Evolutionary conservation across 208 protist genomes (phyloP).

Genomic region (Jaenimonas drosophilae): DNA sequence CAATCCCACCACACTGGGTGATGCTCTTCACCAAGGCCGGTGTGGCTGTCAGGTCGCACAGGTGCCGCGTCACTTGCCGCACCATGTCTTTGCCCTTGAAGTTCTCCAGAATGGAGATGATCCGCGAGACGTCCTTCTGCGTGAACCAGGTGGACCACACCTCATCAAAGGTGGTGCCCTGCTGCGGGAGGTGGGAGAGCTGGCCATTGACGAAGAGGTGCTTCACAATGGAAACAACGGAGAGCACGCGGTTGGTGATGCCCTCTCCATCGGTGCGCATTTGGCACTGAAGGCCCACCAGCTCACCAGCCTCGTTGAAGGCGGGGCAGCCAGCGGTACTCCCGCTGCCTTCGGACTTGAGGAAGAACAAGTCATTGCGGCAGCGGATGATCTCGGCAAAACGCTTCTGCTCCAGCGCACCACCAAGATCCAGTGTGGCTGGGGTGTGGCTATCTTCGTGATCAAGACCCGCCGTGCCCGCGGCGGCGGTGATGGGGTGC

Average conservation of each 20-base stretch:
- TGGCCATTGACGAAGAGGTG: conserved; percentile 86
- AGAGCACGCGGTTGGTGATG: conserved; percentile 69
- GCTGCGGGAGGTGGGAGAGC: conserved; percentile 53
- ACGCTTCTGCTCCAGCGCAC: conserved; percentile 55
- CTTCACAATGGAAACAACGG: conserved; percentile 77
- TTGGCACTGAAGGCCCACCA: conserved; percentile 85
- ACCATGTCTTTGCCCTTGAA: conserved; percentile 56
- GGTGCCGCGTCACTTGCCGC: conserved; percentile 34
- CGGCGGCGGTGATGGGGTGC: conserved; percentile 45
- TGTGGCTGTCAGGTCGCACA: conserved; percentile 51
- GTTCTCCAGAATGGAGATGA: conserved; percentile 68
- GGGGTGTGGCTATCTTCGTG: conserved; percentile 1
- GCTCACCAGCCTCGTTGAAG: conserved; percentile 77
- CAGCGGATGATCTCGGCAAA: conserved; percentile 82
- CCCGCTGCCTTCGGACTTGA: conserved; percentile 58
- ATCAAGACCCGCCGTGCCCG: background rate
- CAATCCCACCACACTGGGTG: conserved; percentile 35
- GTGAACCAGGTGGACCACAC: conserved; percentile 87
- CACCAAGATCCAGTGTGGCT: background rate
- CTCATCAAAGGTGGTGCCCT: conserved; percentile 43
- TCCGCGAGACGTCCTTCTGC: conserved; percentile 58
- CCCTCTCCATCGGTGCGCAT: conserved; percentile 47
- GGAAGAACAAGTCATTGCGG: conserved; percentile 56
- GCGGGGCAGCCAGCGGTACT: conserved; percentile 71
- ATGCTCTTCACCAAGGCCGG: conserved; percentile 37